A percentile compares a stretch with the other conserved stretches of the same genome.
Evolutionary conservation across 352 stramenopile species (phyloP).

Genomic region (Phytophthora megakarya): DNA sequence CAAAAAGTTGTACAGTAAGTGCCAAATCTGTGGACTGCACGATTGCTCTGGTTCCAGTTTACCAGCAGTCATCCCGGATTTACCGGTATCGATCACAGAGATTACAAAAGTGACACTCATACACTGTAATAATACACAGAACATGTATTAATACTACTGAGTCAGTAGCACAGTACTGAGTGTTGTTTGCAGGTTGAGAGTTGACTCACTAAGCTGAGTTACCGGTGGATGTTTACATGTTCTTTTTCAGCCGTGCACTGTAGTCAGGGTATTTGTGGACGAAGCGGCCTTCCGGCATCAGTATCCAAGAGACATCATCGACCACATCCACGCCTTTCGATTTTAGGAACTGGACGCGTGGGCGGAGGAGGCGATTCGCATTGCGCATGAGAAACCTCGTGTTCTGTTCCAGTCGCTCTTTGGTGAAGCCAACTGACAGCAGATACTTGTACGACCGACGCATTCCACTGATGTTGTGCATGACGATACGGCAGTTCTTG

Average conservation of each 20-base stretch:
- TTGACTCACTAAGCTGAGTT: too few relatives aligned
- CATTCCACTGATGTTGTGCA: slow-evolving; percentile 54
- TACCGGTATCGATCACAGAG: too few relatives aligned
- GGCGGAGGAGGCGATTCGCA: slow-evolving; percentile 42
- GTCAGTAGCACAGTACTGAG: too few relatives aligned
- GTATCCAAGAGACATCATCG: slow-evolving; percentile 43
- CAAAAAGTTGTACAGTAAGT: too few relatives aligned
- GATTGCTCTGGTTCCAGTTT: too few relatives aligned
- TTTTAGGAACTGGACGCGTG: slow-evolving; percentile 54
- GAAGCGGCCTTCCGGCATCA: slow-evolving; percentile 37
- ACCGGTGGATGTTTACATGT: too few relatives aligned
- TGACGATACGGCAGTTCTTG: slow-evolving; percentile 47
- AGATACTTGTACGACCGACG: slow-evolving; percentile 47
- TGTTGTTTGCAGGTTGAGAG: too few relatives aligned
- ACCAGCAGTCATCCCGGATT: too few relatives aligned
- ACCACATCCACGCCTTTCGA: slow-evolving; percentile 16
- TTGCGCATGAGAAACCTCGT: slow-evolving; percentile 48
- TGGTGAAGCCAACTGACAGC: slow-evolving; percentile 36
- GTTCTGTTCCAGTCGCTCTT: slow-evolving; percentile 37
- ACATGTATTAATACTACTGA: too few relatives aligned
- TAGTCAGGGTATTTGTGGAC: slow-evolving; percentile 39
- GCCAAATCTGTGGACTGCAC: too few relatives aligned
- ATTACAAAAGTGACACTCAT: too few relatives aligned
- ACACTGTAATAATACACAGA: too few relatives aligned
- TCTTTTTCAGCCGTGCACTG: slow-evolving; percentile 19